Evolutionary conservation across 2,329 filamentous ascomycete species (phyloP), one percentile per base, ranked within the genome.

Genomic region (Ascochyta clinopodiicola): DNA sequence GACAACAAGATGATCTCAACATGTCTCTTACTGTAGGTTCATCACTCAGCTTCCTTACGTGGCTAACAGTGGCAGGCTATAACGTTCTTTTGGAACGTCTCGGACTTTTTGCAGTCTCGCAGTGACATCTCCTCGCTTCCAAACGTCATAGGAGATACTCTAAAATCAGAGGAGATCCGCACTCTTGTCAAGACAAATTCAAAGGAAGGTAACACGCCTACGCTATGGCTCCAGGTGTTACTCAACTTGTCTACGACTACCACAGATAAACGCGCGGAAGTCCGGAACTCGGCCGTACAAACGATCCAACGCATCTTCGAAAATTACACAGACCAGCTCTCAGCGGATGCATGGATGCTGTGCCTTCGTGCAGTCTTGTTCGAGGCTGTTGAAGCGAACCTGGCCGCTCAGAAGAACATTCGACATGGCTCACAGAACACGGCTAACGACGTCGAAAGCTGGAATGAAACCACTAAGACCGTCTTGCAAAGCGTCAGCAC

Each of bases 31-130:
- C 95, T 31, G 89, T 91, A 80, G 75, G 84, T 24, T 8, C 13
- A 19, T 32, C 47, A 25, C 13, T n/a, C 15, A 9, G 4, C 8
- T 34, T 42, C 10, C 12, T 6, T 13, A n/a, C 21, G 12, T 19
- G 6, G 19, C 62, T 61, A 32, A 68, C 48, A 49, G 27, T 27
- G 32, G 32, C 44, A 91, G 86, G 95, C 93, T 1, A 91, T 96
- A 8, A 96, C 94, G 0, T 95, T 96, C 70, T 96, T 96, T 74
- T 97, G 93, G 92, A 93, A 94, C 49, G 84, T 97, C 7, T 96
- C 94, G 0, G 93, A 97, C 73, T 95, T 93, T 61, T 81, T 98
- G 19, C 82, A 85, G 51, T 76, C 77, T 7, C 78, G 80, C 34
- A 79, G 79, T 44, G 77, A 80, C 21, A 66, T 71, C 4, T 68